Evolutionary conservation across 2,329 filamentous ascomycete species (phyloP).

Genomic region (Verticillium dahliae): DNA sequence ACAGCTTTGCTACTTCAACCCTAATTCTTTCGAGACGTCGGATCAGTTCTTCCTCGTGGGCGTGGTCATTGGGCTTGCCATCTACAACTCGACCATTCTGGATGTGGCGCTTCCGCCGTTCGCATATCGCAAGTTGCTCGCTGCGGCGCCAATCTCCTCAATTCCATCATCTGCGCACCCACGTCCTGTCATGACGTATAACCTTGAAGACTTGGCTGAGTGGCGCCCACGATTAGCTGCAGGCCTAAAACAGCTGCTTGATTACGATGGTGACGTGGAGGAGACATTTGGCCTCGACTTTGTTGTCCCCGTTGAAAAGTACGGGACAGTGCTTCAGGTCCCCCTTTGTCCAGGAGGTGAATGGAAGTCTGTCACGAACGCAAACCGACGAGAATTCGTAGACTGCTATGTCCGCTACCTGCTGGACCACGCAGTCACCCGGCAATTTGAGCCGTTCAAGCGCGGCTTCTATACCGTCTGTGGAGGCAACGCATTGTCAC

Average conservation of each 20-base stretch:
- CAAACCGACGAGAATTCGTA: slow-evolving; percentile 80
- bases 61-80: slow-evolving; percentile 79
- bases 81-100: slow-evolving; percentile 91
- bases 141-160: slow-evolving; percentile 61
- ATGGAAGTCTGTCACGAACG: slow-evolving; percentile 70
- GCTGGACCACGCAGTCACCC: slow-evolving; percentile 68
- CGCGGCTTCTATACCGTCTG: slow-evolving; percentile 90
- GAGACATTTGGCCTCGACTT: slow-evolving; percentile 77
- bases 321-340: slow-evolving; percentile 59
- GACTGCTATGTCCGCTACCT: slow-evolving; percentile 76
- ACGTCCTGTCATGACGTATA: slow-evolving; percentile 61
- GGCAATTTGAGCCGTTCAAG: slow-evolving; percentile 91
- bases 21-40: slow-evolving; percentile 80
- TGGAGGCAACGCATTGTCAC: slow-evolving; percentile 76
- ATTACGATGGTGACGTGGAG: slow-evolving; percentile 80
- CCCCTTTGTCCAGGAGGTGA: slow-evolving; percentile 72
- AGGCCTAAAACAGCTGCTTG: slow-evolving; percentile 69
- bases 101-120: slow-evolving; percentile 85
- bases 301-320: slow-evolving; percentile 68
- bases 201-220: slow-evolving; percentile 75
- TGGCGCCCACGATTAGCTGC: slow-evolving; percentile 70
- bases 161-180: slow-evolving; percentile 49
- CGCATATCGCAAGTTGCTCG: slow-evolving; percentile 79
- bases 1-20: slow-evolving; percentile 88
- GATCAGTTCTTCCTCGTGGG: slow-evolving; percentile 90